These are phyloP conservation scores for Barnettozyma sp. DNA, from an alignment of 805 yeast genomes.

Conservation along the genomic window DNA sequence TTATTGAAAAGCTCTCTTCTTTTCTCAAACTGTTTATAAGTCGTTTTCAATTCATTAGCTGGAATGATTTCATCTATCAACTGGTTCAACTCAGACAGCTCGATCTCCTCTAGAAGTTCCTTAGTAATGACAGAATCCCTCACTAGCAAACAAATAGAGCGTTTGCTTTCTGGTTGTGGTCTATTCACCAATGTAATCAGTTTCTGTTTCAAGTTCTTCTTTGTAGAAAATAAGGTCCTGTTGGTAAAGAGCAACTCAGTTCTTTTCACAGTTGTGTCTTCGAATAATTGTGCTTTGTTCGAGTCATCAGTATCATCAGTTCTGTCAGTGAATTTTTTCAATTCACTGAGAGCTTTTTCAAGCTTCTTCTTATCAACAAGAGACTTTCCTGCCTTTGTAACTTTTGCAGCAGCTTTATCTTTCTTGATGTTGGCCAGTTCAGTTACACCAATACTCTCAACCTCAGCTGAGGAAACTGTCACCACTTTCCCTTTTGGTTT, in stretches of 20 bases:
- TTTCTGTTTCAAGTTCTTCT: constrained; percentile 36
- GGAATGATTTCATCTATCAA: constrained; percentile 49
- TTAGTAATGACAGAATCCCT: constrained; percentile 49
- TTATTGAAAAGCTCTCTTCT: constrained; percentile 65
- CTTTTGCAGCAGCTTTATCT: constrained; percentile 6
- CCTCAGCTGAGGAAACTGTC: constrained; percentile 13
- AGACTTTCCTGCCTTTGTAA: constrained; percentile 1
- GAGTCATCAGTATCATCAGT: constrained; percentile 29
- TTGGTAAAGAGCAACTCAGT: constrained; percentile 58
- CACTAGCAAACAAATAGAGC: constrained; percentile 55
- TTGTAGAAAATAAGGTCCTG: constrained; percentile 55
- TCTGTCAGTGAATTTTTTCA: constrained; percentile 49
- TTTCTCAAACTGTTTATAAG: constrained; percentile 83
- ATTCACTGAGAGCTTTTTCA: constrained; percentile 53
- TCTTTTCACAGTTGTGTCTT: constrained; percentile 38
- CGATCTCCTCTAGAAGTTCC: constrained; percentile 24
- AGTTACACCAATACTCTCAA: constrained; percentile 14
- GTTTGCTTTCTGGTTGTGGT: constrained; percentile 31
- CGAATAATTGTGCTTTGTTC: constrained; percentile 46
- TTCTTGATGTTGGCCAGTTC: constrained; percentile 8
- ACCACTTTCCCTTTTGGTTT: constrained; percentile 27
- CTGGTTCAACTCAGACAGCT: constrained; percentile 24
- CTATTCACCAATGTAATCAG: constrained; percentile 36
- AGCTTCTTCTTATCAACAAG: constrained; percentile 29
- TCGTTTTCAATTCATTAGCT: constrained; percentile 70